Conservation (phyloP, 306 rosid species). For the Carpinus fangiana region DNA sequence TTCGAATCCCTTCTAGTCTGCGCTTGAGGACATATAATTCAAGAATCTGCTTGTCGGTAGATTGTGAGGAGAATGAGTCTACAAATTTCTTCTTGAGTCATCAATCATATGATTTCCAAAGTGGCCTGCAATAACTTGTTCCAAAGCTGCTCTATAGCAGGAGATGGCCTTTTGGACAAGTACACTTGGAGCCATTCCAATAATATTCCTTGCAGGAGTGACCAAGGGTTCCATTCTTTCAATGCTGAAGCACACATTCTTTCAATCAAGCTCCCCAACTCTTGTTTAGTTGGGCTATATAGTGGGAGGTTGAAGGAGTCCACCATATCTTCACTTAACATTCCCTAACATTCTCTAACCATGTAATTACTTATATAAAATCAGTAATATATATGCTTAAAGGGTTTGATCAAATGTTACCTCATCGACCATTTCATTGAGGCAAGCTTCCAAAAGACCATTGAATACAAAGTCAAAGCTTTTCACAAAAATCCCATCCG, state of each 20-base stretch:
- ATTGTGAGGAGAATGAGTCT: neutral
- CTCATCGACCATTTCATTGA: neutral
- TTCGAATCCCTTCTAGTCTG: no score
- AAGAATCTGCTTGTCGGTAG: neutral
- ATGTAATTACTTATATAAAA: no score
- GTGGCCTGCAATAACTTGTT: neutral
- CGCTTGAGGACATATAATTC: neutral
- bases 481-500: neutral
- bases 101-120: neutral
- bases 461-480: neutral
- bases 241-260: neutral
- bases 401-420: neutral
- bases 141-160: neutral
- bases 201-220: neutral
- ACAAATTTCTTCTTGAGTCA: neutral
- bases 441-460: neutral
- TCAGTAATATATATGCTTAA: no score
- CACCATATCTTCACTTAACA: neutral
- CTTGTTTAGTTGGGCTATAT: no score
- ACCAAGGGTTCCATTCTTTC: slow-evolving; percentile 2
- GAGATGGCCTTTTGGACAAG: neutral
- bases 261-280: neutral
- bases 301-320: neutral
- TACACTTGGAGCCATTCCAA: neutral
- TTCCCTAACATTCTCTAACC: neutral